Conservation (phyloP, 129 eudicot genomes). For the Pittosporum tobira region DNA sequence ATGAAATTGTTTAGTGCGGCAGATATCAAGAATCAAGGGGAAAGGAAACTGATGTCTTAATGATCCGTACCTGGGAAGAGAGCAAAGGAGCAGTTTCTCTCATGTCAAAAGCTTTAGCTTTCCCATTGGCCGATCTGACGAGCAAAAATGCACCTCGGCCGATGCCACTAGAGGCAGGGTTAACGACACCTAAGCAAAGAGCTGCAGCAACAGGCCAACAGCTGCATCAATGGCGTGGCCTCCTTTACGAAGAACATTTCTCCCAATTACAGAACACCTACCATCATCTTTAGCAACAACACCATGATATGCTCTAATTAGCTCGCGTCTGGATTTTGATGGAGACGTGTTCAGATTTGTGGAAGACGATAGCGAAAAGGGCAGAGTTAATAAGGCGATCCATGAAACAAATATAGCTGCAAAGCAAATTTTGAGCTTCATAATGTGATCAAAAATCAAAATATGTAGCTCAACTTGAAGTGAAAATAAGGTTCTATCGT, state of each 20-base stretch:
- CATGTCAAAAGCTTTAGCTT: slow-evolving; percentile 34
- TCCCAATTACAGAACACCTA: slow-evolving; percentile 41
- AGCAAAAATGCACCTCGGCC: slow-evolving; percentile 72
- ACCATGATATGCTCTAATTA: slow-evolving; percentile 22
- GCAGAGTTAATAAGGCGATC: neutral
- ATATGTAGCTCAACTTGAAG: too few species aligned
- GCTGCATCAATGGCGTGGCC: slow-evolving; percentile 69
- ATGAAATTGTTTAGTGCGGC: too few species aligned
- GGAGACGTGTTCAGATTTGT: neutral
- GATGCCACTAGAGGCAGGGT: slow-evolving; percentile 59
- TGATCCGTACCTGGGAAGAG: slow-evolving; percentile 52
- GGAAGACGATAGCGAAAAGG: neutral
- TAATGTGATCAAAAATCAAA: too few species aligned
- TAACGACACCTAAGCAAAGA: slow-evolving; percentile 56
- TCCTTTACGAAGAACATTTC: slow-evolving; percentile 38
- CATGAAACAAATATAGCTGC: slow-evolving; percentile 7
- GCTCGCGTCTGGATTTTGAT: slow-evolving; percentile 15
- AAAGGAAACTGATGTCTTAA: too few species aligned
- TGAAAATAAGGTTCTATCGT: too few species aligned
- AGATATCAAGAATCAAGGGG: too few species aligned
- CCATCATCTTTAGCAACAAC: slow-evolving; percentile 53
- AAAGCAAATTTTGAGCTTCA: neutral
- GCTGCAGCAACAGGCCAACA: slow-evolving; percentile 58
- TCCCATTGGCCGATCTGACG: slow-evolving; percentile 30
- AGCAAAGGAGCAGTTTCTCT: slow-evolving; percentile 54